phyloP scores from a whole-genome alignment of 2,329 filamentous ascomycete genomes.

The Septoria petroselini region DNA sequence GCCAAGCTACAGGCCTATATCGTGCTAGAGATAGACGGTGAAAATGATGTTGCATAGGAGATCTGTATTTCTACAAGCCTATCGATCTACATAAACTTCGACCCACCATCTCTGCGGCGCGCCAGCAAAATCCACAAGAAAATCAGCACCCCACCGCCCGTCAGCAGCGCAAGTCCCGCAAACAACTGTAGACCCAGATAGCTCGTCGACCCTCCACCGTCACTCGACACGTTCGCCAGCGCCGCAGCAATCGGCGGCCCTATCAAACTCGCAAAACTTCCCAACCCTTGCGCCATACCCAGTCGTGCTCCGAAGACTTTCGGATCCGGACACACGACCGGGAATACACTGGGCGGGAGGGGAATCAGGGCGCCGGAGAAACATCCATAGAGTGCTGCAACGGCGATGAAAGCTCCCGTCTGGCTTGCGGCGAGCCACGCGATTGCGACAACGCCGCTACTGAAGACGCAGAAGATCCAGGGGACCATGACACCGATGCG shows the following conservation, averaged over 20 bases:
- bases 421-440: conserved; percentile 55
- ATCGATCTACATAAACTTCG: conserved; percentile 22
- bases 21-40: no score
- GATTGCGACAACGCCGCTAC: conserved; percentile 50
- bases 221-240: conserved; percentile 29
- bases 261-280: conserved; percentile 44
- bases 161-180: conserved; percentile 31
- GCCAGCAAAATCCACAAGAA: conserved; percentile 31
- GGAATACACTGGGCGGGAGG: conserved; percentile 45
- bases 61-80: no score
- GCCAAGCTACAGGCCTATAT: no score
- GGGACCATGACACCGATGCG: conserved; percentile 53
- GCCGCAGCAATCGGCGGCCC: conserved; percentile 49
- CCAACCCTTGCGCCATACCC: conserved; percentile 48
- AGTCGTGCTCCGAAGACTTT: conserved; percentile 47
- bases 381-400: conserved; percentile 46
- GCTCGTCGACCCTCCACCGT: conserved; percentile 18
- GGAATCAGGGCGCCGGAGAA: conserved; percentile 47
- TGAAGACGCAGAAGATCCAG: conserved; percentile 49
- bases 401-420: conserved; percentile 41
- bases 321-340: conserved; percentile 46
- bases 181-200: conserved; percentile 36
- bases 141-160: conserved; percentile 29
- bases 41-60: no score
- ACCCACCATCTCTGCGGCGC: conserved; percentile 25